A percentile compares a stretch with the other conserved stretches of the same genome.
Conservation (phyloP, 1,284 basidiomycete species). For the Grifola frondosa region DNA sequence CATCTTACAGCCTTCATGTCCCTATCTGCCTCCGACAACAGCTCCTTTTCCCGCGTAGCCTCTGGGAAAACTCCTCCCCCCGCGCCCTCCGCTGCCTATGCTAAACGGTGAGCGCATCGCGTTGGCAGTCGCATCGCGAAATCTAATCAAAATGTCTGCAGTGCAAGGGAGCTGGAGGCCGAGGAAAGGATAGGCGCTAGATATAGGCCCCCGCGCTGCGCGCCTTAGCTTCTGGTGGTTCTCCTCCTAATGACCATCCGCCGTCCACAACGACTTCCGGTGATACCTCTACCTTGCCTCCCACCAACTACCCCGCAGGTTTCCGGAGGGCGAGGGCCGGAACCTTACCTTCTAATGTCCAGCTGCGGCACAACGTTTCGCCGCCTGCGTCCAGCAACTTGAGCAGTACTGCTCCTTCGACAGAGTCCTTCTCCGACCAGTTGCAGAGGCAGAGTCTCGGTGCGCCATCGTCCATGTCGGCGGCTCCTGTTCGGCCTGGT, state of each 20-base stretch:
- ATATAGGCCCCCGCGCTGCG: conserved; percentile 82
- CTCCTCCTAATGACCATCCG: conserved; percentile 66
- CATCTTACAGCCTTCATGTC: conserved; percentile 73
- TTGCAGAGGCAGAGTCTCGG: conserved; percentile 47
- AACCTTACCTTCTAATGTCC: conserved; percentile 85
- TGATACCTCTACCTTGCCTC: conserved; percentile 58
- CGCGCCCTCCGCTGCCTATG: conserved; percentile 84
- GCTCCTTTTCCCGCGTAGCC: conserved; percentile 73
- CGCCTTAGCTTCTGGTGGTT: conserved; percentile 64
- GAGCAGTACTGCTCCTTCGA: conserved; percentile 52
- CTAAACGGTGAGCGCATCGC: conserved; percentile 64
- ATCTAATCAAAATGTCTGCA: conserved; percentile 31
- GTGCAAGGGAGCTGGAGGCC: conserved; percentile 79
- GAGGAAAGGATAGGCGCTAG: conserved; percentile 65
- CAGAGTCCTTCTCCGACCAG: conserved; percentile 66
- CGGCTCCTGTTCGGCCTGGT: conserved; percentile 57
- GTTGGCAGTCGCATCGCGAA: background rate
- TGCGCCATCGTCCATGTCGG: conserved; percentile 38
- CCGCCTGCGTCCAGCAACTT: conserved; percentile 65
- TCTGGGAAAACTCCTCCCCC: conserved; percentile 87
- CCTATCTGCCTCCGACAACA: conserved; percentile 79
- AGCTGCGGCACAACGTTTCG: conserved; percentile 80
- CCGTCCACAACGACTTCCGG: conserved; percentile 53
- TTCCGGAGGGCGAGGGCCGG: conserved; percentile 87
- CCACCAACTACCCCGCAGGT: conserved; percentile 72